phyloP scores from a whole-genome alignment of 2,329 filamentous ascomycete species.

The Immersiporthe knoxdaviesiana region DNA sequence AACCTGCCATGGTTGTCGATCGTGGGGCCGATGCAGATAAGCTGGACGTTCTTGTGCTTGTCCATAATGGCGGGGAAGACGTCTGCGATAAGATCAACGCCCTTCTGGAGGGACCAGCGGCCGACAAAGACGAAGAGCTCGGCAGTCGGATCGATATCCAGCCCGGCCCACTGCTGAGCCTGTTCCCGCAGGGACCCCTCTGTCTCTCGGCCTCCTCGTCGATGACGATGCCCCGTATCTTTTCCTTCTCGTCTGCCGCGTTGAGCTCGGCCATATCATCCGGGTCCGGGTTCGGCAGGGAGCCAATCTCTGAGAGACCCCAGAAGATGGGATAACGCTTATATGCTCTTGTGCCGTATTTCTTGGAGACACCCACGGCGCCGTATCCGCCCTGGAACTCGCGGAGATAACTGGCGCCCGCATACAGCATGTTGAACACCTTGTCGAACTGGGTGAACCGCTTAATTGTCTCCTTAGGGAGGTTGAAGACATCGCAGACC shows the following conservation, averaged over 20 bases:
- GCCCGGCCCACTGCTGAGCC: conserved; percentile 69
- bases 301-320: conserved; percentile 63
- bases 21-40: conserved; percentile 65
- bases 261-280: conserved; percentile 64
- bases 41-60: conserved; percentile 58
- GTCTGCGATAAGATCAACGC: conserved; percentile 67
- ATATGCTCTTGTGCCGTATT: conserved; percentile 55
- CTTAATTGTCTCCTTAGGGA: conserved; percentile 57
- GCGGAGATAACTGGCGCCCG: conserved; percentile 61
- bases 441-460: conserved; percentile 68
- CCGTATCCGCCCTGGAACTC: conserved; percentile 68
- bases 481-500: conserved; percentile 65
- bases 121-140: conserved; percentile 71
- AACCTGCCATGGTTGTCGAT: conserved; percentile 71
- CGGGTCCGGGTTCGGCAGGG: conserved; percentile 65
- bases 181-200: conserved; percentile 58
- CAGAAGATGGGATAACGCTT: conserved; percentile 70
- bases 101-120: conserved; percentile 71
- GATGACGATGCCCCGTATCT: conserved; percentile 36
- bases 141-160: conserved; percentile 63
- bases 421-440: conserved; percentile 67
- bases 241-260: conserved; percentile 45
- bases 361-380: conserved; percentile 66
- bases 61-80: conserved; percentile 65
- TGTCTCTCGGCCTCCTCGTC: conserved; percentile 15